Base-by-base conservation (phyloP, 2,329 filamentous ascomycete species). In the Colletotrichum nymphaeae region DNA sequence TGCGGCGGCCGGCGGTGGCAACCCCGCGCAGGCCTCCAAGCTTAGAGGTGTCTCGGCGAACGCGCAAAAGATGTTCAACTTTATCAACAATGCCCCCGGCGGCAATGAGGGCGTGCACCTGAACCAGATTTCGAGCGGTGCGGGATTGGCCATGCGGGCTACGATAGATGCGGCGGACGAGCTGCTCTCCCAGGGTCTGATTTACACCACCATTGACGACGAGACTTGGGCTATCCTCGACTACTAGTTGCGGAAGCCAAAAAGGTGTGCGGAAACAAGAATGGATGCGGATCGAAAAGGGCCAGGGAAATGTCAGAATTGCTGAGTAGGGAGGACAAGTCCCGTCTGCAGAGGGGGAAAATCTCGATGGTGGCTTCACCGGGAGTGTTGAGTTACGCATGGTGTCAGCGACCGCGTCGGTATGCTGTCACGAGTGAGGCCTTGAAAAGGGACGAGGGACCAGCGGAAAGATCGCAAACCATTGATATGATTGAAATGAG, bases 161-260 rank as follows among this genome's bases (percentile, higher is more conserved):
- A 93, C 97, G 16, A 85, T 92, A 77, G 90, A 88, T 65, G 95
- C 92, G n/a, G 91, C 93, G 11, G 94, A 98, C 78, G 95, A 98
- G 83, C 83, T 99, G 79, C 83, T 95, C 56, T 87, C 87, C 2
- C 84, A 90, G 68, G 94, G 95, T 35, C 80, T 94, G 77, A 94
- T 98, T 76, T 99, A 95, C 84, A 94, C 95, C 32, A 99, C 97
- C 11, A 89, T 97, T 7, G 95, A 98, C 83, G 96, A 98, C 79
- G 89, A 94, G 83, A 98, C 96, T 1, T 98, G 94, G 93, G 94
- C 95, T 56, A 86, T 97, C 75, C 86, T 98, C 74, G 94, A 97
- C 72, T 90, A 88, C 75, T 92, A 81, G 76, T 62, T n/a, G 8
- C 4, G 22, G 26, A 26, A 37, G 12, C 11, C 9, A n/a, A 24